A percentile compares a stretch with the other conserved stretches of the same genome.
Conservation (phyloP, 2,329 filamentous ascomycete genomes). For the Penicillium sp. region DNA sequence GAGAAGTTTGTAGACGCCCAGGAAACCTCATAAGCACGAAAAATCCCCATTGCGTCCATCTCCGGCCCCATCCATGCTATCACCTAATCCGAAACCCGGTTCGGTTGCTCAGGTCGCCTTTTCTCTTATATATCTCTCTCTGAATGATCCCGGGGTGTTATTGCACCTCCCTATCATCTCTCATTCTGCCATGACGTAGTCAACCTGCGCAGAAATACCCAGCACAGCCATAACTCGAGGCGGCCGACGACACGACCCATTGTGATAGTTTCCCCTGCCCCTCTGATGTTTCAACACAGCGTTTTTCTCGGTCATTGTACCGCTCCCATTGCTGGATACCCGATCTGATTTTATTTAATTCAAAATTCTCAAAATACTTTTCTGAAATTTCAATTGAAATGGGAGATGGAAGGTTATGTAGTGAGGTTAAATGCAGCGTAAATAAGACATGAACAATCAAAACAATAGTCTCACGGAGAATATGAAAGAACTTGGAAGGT, state of each 20-base stretch:
- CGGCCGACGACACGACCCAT: constrained; percentile 8
- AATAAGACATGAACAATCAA: not conserved
- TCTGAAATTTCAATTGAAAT: not conserved
- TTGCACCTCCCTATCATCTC: not conserved
- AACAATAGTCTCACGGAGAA: not conserved
- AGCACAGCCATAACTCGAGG: constrained; percentile 7
- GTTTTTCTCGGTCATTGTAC: constrained; percentile 19
- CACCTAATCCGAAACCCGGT: not conserved
- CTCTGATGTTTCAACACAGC: constrained; percentile 28
- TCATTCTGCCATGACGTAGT: constrained; percentile 19
- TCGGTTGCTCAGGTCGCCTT: not conserved
- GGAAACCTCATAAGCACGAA: constrained; percentile 20
- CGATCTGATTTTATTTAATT: constrained; percentile 26
- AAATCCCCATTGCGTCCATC: not conserved
- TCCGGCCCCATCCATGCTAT: not conserved
- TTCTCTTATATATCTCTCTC: not conserved
- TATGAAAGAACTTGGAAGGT: not conserved
- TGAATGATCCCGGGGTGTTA: not conserved
- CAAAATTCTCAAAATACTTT: constrained; percentile 1
- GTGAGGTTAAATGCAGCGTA: not conserved
- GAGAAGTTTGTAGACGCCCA: constrained; percentile 47
- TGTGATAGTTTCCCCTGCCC: constrained; percentile 4
- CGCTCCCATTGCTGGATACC: constrained; percentile 32
- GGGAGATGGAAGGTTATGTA: not conserved
- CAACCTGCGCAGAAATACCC: constrained; percentile 22